phyloP scores from a whole-genome alignment of 768 basidiomycete genomes.

The Hericium rajendrae region DNA sequence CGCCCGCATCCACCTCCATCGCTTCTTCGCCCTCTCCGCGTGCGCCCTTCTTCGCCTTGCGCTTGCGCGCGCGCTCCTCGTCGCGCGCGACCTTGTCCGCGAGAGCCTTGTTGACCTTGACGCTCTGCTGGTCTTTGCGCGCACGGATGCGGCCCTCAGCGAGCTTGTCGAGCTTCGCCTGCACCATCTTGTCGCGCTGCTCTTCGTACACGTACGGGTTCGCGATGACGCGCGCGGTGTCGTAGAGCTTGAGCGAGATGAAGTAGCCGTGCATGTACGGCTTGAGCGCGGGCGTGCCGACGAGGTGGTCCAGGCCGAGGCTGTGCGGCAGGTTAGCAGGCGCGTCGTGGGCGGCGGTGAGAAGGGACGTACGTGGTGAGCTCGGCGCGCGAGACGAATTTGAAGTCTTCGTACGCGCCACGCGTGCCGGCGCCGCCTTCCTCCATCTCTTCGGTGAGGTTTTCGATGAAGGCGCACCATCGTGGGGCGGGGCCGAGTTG shows the following conservation, averaged over 20 bases:
- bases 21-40: constrained; percentile 28
- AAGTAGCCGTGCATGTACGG: constrained; percentile 99
- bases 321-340: constrained; percentile 35
- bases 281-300: constrained; percentile 91
- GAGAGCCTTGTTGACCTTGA: constrained; percentile 77
- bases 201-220: constrained; percentile 96
- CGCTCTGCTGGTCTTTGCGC: constrained; percentile 51
- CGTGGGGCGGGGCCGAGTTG: constrained; percentile 93
- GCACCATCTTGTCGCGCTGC: constrained; percentile 80
- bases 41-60: constrained; percentile 32
- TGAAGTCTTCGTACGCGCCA: constrained; percentile 89
- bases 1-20: constrained; percentile 24
- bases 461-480: constrained; percentile 97
- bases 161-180: constrained; percentile 87
- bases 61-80: constrained; percentile 50
- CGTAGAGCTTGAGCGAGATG: constrained; percentile 89
- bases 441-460: constrained; percentile 98
- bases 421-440: constrained; percentile 61
- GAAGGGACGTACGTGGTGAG: constrained; percentile 58
- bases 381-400: constrained; percentile 86
- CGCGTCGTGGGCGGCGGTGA: neutral
- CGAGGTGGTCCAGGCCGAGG: constrained; percentile 88
- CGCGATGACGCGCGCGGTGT: constrained; percentile 88
- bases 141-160: constrained; percentile 87
- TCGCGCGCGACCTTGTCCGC: constrained; percentile 75